These are phyloP conservation scores for Halenospora varia DNA, from an alignment of 495 filamentous ascomycete species.

Conservation along the genomic window DNA sequence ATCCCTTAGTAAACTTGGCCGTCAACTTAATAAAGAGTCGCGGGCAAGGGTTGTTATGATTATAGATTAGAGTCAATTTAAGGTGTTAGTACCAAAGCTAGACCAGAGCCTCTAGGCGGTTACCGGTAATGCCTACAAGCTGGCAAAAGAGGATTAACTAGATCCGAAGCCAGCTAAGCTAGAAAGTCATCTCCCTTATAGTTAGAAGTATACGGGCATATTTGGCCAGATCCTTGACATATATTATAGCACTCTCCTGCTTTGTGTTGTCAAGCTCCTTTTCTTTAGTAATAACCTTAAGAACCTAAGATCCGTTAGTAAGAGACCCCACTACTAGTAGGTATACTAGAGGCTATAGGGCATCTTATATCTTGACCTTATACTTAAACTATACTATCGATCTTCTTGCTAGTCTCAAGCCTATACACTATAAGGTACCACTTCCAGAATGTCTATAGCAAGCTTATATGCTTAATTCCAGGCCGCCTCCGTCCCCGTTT, in stretches of 20 bases:
- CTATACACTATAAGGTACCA: constrained; percentile 35
- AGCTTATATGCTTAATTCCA: no score
- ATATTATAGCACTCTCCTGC: constrained; percentile 29
- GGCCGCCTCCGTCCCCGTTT: no score
- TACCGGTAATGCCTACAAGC: no score
- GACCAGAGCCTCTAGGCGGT: no score
- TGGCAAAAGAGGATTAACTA: no score
- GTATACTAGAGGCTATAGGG: constrained; percentile 1
- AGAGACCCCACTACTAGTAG: background rate
- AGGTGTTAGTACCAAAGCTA: constrained; percentile 25
- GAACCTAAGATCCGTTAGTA: constrained; percentile 10
- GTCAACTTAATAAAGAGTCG: constrained; percentile 31
- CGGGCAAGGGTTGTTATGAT: constrained; percentile 26
- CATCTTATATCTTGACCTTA: no score
- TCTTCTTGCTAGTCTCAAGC: constrained; percentile 48
- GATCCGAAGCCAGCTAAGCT: no score
- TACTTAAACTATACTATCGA: constrained; percentile 36
- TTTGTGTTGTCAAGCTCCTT: constrained; percentile 19
- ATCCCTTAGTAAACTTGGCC: constrained; percentile 31
- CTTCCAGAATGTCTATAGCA: no score
- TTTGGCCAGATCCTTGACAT: constrained; percentile 34
- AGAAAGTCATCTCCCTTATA: no score
- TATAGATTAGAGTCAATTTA: constrained; percentile 28
- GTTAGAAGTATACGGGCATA: constrained; percentile 28
- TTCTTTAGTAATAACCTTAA: constrained; percentile 25